Percentiles rank a stretch among this genome's conserved stretches.
Evolutionary conservation across 2,329 filamentous ascomycete species (phyloP).

Genomic region (Xylariomycetidae sp.): DNA sequence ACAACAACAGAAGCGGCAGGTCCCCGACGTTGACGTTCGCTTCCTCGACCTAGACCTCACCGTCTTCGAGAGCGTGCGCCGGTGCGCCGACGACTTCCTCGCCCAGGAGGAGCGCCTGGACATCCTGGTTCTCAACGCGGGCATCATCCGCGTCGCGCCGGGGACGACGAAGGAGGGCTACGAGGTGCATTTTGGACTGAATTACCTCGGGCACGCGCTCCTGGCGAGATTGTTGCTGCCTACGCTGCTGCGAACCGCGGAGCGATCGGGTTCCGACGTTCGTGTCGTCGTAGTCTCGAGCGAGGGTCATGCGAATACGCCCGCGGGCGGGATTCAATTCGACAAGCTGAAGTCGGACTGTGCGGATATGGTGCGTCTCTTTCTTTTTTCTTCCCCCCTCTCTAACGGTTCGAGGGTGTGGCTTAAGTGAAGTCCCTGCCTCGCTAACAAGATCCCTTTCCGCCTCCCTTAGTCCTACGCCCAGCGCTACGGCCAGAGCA

Average conservation of each 20-base stretch:
- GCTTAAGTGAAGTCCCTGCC: constrained; percentile 6
- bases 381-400: constrained; percentile 1
- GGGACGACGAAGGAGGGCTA: constrained; percentile 8
- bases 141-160: constrained; percentile 5
- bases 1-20: too few species aligned
- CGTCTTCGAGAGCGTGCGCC: constrained; percentile 3
- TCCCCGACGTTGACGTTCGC: too few species aligned
- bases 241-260: background rate
- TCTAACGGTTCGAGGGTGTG: too few species aligned
- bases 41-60: constrained; percentile 9
- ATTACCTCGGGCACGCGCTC: constrained; percentile 12
- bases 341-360: constrained; percentile 21
- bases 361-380: constrained; percentile 15
- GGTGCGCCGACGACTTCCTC: constrained; percentile 5
- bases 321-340: constrained; percentile 27
- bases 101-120: constrained; percentile 6
- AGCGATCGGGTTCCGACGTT: constrained; percentile 7
- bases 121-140: constrained; percentile 10
- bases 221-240: constrained; percentile 4
- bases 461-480: constrained; percentile 8
- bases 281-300: constrained; percentile 22
- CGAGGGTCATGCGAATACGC: constrained; percentile 17
- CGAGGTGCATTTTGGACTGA: constrained; percentile 11
- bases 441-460: constrained; percentile 1
- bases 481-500: constrained; percentile 40